Evolutionary conservation across 352 stramenopile genomes (phyloP).

Genomic region (Aphanomyces invadans): DNA sequence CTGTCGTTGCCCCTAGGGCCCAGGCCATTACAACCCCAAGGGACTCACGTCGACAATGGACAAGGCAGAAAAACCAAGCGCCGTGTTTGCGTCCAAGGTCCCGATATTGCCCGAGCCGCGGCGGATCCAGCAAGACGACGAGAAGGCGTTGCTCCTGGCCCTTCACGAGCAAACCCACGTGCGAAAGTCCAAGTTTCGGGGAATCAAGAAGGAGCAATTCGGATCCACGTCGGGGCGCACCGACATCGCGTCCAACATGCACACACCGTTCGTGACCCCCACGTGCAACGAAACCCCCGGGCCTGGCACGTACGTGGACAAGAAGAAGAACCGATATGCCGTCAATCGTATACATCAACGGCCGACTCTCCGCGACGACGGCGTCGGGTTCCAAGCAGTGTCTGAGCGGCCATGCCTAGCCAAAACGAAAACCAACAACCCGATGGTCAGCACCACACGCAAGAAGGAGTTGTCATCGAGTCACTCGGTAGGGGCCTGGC

Average conservation of each 20-base stretch:
- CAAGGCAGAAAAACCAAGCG: conserved; percentile 32
- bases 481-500: conserved; percentile 15
- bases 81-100: conserved; percentile 70
- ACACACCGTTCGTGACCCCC: conserved; percentile 46
- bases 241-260: conserved; percentile 47
- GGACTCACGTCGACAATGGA: not conserved
- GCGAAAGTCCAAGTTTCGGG: conserved; percentile 4
- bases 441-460: conserved; percentile 11
- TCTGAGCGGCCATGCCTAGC: conserved; percentile 54
- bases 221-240: conserved; percentile 53
- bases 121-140: conserved; percentile 38
- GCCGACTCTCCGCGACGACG: conserved; percentile 31
- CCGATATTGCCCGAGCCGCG: conserved; percentile 48
- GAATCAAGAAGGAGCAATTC: conserved; percentile 40
- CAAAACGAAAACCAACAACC: conserved; percentile 28
- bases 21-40: conserved; percentile 43
- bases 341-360: conserved; percentile 13
- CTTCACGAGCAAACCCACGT: conserved; percentile 20
- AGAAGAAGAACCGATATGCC: conserved; percentile 7
- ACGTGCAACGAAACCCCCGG: conserved; percentile 51
- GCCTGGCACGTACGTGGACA: conserved; percentile 43
- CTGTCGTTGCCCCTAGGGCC: conserved; percentile 27
- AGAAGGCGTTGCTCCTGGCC: conserved; percentile 38
- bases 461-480: no score
- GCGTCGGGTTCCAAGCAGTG: conserved; percentile 57